Evolutionary conservation across 345 rosid genomes (phyloP), one percentile per base, ranked within the genome.

Genomic region (Trapa bicornis): DNA sequence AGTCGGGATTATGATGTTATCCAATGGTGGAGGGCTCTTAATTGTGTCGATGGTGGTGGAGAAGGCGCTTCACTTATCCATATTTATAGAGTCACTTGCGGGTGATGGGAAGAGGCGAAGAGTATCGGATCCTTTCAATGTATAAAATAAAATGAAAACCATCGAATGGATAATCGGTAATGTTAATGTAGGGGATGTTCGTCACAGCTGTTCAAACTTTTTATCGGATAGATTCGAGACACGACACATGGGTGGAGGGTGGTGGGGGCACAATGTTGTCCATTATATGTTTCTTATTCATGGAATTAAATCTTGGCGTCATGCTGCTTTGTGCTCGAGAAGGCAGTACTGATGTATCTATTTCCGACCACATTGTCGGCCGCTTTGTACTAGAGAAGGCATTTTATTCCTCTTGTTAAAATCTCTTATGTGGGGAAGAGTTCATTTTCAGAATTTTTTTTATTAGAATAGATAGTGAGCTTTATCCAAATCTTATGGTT

Each of bases 21-120:
- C 29, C 29, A 33, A 15, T 17, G 29, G 32, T 54, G 9, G 60
- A 54, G 22, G 60, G 60, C 60, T 57, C 32, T 58, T 47, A 80
- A 62, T 67, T 57, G 61, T 57, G 35, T 57, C 36, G 61, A 57
- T 70, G 85, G 73, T 76, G 78, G 71, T 74, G 69, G 67, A 62
- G 38, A 79, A 67, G 75, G 29, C 29, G 75, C 79, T 80, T 65
- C 80, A 70, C 68, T 74, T 39, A 68, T 74, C 74, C 79, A 69
- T 87, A 91, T 89, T 87, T 92, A 92, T 89, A 92, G 79, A 57
- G 80, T 77, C 70, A 22, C 53, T 50, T 64, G 76, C 29, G 29
- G 63, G 68, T 77, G 74, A 42, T 47, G 54, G 29, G 29, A 38
- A 22, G 50, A 57, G 54, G 14, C 60, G 9, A 57, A 57, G 9